Evolutionary conservation across 148 eudicot species (phyloP), one percentile per base, ranked within the genome.

Genomic region (Selenicereus undatus): DNA sequence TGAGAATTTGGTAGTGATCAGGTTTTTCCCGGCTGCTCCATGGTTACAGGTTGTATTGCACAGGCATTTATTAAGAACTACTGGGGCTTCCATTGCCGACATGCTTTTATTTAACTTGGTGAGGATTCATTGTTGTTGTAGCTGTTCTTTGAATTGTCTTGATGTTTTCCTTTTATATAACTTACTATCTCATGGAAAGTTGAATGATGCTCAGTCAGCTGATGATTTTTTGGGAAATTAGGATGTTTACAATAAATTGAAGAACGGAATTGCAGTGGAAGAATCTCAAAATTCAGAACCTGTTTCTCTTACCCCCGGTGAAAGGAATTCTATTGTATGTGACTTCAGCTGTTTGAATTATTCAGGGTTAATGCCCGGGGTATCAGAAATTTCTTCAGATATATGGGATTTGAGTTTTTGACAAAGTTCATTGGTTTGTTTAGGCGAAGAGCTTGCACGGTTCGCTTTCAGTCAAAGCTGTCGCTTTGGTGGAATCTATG

Each of bases 401-500:
- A 76, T 12, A 52, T 26, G 58, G 17, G 51, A 73, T 22, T 74
- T 26, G 27, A 52, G 66, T 66, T 66, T 78, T 14, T 87, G 74
- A 73, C 71, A 75, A 65, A 81, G 42, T 64, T 81, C 79, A 16
- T 60, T 29, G 80, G 78, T 80, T 39, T 84, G 45, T 72, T 62
- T 78, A 96, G 99, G 99, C 91, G 45, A 96, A 93, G 88, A 85
- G 85, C 78, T 88, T 96, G 79, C 94, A 85, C 13, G 93, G 97
- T 48, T 82, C 89, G 54, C 88, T 93, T 78, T 89, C 97, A 71
- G 89, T 79, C 82, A 92, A 89, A 89, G 93, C 97, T 73, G 78
- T 81, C 79, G 88, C 89, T 81, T 76, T 92, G 68, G 88, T 90
- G 79, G 98, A 96, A 85, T 81, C 98, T 78, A 86, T 91, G 88